Conservation (phyloP, 2,329 filamentous ascomycete species). For the Aciculosporium take region DNA sequence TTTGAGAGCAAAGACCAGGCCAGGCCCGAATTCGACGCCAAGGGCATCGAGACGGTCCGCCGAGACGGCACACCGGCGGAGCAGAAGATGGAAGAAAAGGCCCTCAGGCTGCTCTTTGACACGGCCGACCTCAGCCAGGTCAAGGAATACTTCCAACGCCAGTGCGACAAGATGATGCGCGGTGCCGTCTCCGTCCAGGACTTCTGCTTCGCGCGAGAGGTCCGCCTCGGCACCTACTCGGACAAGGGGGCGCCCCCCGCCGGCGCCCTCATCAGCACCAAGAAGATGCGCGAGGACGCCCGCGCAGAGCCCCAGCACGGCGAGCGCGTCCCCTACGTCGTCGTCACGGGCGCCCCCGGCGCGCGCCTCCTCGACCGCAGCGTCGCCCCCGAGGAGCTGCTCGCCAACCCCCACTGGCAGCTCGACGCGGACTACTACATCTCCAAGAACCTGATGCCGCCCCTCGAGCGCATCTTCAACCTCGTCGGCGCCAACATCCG, state of each 20-base stretch:
- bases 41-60: conserved; percentile 94
- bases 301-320: conserved; percentile 86
- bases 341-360: conserved; percentile 76
- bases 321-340: conserved; percentile 88
- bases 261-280: conserved; percentile 76
- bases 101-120: conserved; percentile 75
- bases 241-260: conserved; percentile 68
- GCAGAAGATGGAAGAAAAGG: conserved; percentile 92
- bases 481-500: conserved; percentile 84
- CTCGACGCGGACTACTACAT: conserved; percentile 97
- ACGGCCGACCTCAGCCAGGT: conserved; percentile 80
- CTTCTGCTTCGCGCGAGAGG: conserved; percentile 89
- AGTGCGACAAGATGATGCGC: conserved; percentile 86
- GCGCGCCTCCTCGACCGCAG: conserved; percentile 79
- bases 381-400: conserved; percentile 70
- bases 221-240: conserved; percentile 72
- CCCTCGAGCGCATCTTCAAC: conserved; percentile 90
- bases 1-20: conserved; percentile 67
- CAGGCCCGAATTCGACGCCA: conserved; percentile 86
- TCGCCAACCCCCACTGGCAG: conserved; percentile 61
- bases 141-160: conserved; percentile 76
- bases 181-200: conserved; percentile 83
- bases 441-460: conserved; percentile 85
- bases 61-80: conserved; percentile 89
- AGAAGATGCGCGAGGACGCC: conserved; percentile 73